These are phyloP conservation scores for Adenanthera pavonina DNA, from an alignment of 306 rosid genomes.

Conservation along the genomic window DNA sequence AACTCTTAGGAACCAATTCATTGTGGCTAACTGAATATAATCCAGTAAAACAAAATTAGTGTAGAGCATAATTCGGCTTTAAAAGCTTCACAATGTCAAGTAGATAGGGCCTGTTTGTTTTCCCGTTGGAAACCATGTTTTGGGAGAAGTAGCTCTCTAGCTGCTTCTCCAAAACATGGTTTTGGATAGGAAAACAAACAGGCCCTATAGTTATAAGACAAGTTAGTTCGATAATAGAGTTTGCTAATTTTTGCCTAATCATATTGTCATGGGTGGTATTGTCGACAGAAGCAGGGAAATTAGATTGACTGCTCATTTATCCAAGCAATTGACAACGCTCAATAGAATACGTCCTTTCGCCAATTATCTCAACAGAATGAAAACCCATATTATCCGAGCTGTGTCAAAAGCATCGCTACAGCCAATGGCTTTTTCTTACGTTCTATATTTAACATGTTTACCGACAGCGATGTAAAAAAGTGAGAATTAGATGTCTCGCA, in stretches of 20 bases:
- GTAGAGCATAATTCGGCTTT: neutral
- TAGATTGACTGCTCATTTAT: neutral
- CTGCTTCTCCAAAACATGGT: no score
- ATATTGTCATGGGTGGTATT: neutral
- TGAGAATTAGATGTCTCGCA: neutral
- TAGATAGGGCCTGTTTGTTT: neutral
- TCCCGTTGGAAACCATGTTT: no score
- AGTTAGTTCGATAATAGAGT: no score
- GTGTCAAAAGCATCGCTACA: neutral
- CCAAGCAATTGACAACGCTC: neutral
- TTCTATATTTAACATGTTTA: neutral
- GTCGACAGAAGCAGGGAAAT: neutral
- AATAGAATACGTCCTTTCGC: neutral
- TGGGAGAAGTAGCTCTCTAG: no score
- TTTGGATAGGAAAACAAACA: no score
- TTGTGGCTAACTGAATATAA: neutral
- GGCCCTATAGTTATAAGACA: neutral
- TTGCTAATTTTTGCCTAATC: slow-evolving; percentile 3
- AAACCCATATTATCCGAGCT: neutral
- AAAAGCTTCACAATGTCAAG: neutral
- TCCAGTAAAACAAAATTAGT: neutral
- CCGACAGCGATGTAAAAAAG: neutral
- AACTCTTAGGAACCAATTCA: neutral
- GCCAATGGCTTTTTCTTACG: slow-evolving; percentile 3
- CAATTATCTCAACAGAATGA: neutral